phyloP scores from a whole-genome alignment of 768 basidiomycete genomes.

The Kwoniella botswanensis region DNA sequence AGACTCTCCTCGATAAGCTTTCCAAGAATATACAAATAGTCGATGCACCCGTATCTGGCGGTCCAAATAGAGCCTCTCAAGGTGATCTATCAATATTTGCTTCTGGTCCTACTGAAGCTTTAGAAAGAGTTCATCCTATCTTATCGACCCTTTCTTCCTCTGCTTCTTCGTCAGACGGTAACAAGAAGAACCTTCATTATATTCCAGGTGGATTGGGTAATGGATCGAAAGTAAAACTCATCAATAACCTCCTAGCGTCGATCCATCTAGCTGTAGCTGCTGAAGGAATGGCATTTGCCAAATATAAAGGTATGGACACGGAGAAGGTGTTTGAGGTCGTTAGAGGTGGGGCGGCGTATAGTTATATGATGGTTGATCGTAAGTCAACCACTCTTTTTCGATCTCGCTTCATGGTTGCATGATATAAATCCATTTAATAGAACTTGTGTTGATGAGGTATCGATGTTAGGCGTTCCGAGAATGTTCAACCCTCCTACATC shows the following conservation, averaged over 20 bases:
- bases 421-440: no score
- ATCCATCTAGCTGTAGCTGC: slow-evolving; percentile 45
- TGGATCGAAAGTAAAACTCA: slow-evolving; percentile 43
- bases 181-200: slow-evolving; percentile 39
- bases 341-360: slow-evolving; percentile 37
- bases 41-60: slow-evolving; percentile 52
- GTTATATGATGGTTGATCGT: slow-evolving; percentile 48
- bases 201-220: slow-evolving; percentile 51
- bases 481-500: slow-evolving; percentile 35
- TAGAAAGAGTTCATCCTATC: slow-evolving; percentile 30
- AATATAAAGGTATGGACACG: slow-evolving; percentile 46
- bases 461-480: slow-evolving; percentile 36
- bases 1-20: slow-evolving; percentile 25
- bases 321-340: slow-evolving; percentile 44
- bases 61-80: slow-evolving; percentile 37
- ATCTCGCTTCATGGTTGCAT: no score
- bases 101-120: slow-evolving; percentile 32
- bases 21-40: slow-evolving; percentile 34
- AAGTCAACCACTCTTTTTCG: background rate
- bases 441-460: background rate
- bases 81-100: slow-evolving; percentile 52
- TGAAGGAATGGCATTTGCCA: slow-evolving; percentile 47
- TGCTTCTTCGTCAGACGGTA: background rate
- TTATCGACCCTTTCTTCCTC: slow-evolving; percentile 37
- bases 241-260: slow-evolving; percentile 48